Evolutionary conservation across 306 rosid genomes (phyloP).

Genomic region (Clitoria ternatea): DNA sequence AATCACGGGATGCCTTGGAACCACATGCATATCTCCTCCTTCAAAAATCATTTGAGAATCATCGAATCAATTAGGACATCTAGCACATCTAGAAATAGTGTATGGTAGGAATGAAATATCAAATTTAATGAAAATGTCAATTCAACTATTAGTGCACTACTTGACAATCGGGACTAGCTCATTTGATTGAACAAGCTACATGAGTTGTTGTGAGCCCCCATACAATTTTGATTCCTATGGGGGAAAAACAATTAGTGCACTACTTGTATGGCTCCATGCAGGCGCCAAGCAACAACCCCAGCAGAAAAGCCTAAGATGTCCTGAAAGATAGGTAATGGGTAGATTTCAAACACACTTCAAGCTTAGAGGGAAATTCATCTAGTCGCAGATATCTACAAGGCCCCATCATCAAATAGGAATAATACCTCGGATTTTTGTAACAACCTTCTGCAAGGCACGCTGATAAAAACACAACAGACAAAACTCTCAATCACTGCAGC

Average conservation of each 20-base stretch:
- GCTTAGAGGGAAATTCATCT: not conserved
- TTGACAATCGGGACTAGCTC: too few relatives aligned
- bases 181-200: too few relatives aligned
- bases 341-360: not conserved
- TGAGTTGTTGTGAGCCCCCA: too few relatives aligned
- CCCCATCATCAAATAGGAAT: not conserved
- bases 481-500: constrained; percentile 15
- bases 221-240: too few relatives aligned
- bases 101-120: not conserved
- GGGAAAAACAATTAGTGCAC: too few relatives aligned
- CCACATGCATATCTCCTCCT: constrained; percentile 10
- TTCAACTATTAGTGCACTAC: not conserved
- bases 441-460: not conserved
- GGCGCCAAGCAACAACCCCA: too few relatives aligned
- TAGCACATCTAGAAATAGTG: not conserved
- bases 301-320: not conserved
- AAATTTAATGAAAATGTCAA: not conserved
- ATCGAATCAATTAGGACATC: not conserved
- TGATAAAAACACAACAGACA: not conserved
- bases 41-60: not conserved
- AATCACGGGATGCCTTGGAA: not conserved
- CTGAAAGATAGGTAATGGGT: not conserved
- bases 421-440: not conserved
- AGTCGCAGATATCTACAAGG: constrained; percentile 10
- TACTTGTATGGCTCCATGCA: not conserved